phyloP scores from a whole-genome alignment of 2,329 filamentous ascomycete genomes.

The Daldinia sp. region DNA sequence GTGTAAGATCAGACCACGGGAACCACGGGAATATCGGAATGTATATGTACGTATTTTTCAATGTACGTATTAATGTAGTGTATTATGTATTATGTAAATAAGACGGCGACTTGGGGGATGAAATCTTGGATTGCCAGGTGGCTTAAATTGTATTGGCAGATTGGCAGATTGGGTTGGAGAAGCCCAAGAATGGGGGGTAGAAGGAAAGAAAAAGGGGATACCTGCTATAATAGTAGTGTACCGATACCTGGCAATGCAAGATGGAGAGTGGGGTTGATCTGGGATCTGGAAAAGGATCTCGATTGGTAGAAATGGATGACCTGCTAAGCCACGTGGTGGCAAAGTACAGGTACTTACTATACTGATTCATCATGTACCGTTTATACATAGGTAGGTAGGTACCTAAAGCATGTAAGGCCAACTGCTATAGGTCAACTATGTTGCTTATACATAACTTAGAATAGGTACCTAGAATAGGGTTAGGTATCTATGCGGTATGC shows the following conservation, averaged over 20 bases:
- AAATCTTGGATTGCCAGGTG: conserved; percentile 14
- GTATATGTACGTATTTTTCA: background rate
- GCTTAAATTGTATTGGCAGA: conserved; percentile 10
- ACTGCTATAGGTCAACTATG: no score
- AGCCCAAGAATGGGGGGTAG: background rate
- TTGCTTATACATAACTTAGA: no score
- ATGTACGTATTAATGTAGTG: background rate
- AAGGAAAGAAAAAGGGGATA: background rate
- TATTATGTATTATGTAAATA: conserved; percentile 17
- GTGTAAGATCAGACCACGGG: conserved; percentile 33
- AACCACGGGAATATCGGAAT: conserved; percentile 22
- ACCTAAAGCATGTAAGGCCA: background rate
- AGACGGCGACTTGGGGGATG: conserved; percentile 28
- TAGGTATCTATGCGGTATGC: background rate
- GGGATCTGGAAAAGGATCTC: conserved; percentile 42
- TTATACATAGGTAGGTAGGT: background rate
- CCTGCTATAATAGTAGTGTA: conserved; percentile 14
- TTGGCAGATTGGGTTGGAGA: conserved; percentile 10
- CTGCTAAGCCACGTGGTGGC: conserved; percentile 37
- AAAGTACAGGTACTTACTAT: conserved; percentile 18
- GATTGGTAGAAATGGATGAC: conserved; percentile 39
- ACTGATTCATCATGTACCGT: conserved; percentile 1
- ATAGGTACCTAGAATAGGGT: background rate
- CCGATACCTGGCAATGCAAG: conserved; percentile 29
- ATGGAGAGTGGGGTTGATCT: conserved; percentile 39